phyloP scores from a whole-genome alignment of 257 asterid genomes.

The Fraxinus americana region DNA sequence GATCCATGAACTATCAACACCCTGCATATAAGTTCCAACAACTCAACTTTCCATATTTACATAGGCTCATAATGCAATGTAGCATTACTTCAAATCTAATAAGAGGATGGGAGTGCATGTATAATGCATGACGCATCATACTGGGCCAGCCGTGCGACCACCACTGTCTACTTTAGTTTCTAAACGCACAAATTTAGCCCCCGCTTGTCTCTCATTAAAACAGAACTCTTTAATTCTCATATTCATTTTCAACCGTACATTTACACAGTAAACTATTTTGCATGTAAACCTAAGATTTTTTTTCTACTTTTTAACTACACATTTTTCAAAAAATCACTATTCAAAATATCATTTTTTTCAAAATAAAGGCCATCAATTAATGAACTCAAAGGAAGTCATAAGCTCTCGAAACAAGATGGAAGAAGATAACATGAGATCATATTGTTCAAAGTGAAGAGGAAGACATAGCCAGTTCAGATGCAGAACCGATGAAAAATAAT shows the following conservation, averaged over 20 bases:
- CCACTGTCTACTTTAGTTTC: not conserved
- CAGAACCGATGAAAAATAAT: not conserved
- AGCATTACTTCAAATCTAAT: not conserved
- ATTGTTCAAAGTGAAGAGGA: not conserved
- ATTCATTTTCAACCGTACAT: no score
- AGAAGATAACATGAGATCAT: not conserved
- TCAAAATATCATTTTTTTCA: no score
- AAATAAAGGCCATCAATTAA: no score
- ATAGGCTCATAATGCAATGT: not conserved
- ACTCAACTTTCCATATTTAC: constrained; percentile 5
- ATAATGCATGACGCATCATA: not conserved
- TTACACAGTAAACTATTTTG: no score
- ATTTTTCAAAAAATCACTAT: no score
- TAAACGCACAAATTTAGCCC: not conserved
- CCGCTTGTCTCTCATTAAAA: no score
- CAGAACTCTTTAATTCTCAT: no score
- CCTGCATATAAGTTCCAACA: constrained; percentile 35
- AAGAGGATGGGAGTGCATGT: no score
- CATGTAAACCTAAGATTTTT: no score
- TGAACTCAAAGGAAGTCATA: not conserved
- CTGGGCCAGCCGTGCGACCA: not conserved
- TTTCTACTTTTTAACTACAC: no score
- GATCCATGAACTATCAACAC: constrained; percentile 77
- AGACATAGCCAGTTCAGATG: not conserved
- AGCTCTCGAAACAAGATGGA: not conserved